A percentile compares a stretch with the other conserved stretches of the same genome.
These are phyloP conservation scores for Phytophthora multivora DNA, from an alignment of 352 stramenopile genomes.

Conservation along the genomic window DNA sequence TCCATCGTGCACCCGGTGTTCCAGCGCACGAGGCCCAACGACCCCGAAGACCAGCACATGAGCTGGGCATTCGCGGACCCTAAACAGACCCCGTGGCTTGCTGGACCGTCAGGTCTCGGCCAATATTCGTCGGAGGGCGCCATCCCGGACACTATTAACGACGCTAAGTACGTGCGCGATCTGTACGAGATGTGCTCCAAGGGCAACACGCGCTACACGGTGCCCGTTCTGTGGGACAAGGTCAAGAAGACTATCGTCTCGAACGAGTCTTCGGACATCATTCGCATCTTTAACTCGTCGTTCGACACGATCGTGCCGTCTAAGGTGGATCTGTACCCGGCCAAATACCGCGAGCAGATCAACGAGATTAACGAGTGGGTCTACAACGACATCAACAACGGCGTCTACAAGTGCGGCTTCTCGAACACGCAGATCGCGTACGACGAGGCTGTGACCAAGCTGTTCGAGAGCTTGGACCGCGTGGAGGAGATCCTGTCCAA, in stretches of 20 bases:
- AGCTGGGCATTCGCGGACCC: constrained; percentile 86
- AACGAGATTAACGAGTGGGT: constrained; percentile 92
- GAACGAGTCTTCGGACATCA: constrained; percentile 95
- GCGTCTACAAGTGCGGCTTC: constrained; percentile 93
- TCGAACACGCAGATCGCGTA: constrained; percentile 89
- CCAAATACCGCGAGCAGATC: constrained; percentile 78
- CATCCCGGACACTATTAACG: constrained; percentile 72
- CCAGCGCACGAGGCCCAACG: constrained; percentile 73
- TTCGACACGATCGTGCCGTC: constrained; percentile 78
- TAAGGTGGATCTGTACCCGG: constrained; percentile 81
- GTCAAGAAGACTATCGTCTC: constrained; percentile 91
- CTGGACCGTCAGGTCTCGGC: constrained; percentile 64
- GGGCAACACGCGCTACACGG: constrained; percentile 85
- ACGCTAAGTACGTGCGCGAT: constrained; percentile 66
- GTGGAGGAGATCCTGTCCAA: constrained; percentile 72
- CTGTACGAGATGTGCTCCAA: constrained; percentile 83
- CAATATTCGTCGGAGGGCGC: constrained; percentile 73
- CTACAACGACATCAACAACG: constrained; percentile 93
- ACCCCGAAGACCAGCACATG: constrained; percentile 74
- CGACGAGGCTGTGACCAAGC: constrained; percentile 70
- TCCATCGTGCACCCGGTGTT: constrained; percentile 92
- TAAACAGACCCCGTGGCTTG: constrained; percentile 58
- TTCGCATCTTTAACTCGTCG: constrained; percentile 90
- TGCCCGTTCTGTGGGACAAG: constrained; percentile 93
- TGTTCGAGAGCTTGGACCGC: constrained; percentile 75